Percentiles rank a stretch among this genome's conserved stretches.
Conservation (phyloP, 2,329 filamentous ascomycete species). For the Botrytis squamosa region DNA sequence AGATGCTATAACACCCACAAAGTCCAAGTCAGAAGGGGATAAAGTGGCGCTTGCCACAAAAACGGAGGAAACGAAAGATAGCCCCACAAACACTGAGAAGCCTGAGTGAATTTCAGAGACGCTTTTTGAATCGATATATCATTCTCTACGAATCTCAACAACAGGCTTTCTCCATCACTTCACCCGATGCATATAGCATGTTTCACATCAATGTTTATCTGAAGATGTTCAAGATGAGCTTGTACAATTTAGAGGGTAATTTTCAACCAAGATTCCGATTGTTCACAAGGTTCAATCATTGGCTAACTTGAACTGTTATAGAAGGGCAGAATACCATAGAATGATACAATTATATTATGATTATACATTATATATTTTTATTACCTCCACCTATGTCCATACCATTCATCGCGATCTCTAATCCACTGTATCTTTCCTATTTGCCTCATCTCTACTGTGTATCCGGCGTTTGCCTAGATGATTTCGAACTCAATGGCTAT, state of each 20-base stretch:
- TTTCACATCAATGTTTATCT: neutral
- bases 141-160: neutral
- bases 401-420: neutral
- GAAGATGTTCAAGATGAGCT: neutral
- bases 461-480: neutral
- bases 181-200: neutral
- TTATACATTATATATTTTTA: neutral
- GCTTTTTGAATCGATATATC: neutral
- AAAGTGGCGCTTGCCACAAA: neutral
- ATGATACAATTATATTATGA: neutral
- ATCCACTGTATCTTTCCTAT: neutral
- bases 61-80: neutral
- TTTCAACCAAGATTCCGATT: neutral
- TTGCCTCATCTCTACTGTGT: neutral
- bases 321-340: neutral
- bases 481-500: neutral
- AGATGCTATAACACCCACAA: constrained; percentile 25
- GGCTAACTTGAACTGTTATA: neutral
- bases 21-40: neutral
- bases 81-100: neutral
- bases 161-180: neutral
- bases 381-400: neutral
- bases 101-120: neutral
- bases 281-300: neutral
- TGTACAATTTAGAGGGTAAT: neutral